Percentiles rank a stretch among this genome's conserved stretches.
Conservation (phyloP, 2,329 filamentous ascomycete genomes). For the Pyrenochaeta sp. region DNA sequence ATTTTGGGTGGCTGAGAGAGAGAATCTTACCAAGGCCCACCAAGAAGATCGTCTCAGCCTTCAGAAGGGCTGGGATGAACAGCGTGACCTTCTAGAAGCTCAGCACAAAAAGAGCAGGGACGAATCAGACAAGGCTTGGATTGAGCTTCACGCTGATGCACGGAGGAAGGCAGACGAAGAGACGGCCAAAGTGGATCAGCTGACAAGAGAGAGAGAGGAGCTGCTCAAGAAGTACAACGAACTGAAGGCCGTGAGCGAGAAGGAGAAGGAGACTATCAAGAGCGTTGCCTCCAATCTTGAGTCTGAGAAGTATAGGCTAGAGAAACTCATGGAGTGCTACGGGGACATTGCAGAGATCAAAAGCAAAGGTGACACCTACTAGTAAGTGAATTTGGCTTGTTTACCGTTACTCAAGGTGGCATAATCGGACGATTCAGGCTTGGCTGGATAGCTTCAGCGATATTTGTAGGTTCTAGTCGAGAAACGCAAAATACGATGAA, state of each 20-base stretch:
- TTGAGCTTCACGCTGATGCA: constrained; percentile 49
- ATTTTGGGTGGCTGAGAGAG: constrained; percentile 57
- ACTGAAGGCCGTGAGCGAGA: constrained; percentile 44
- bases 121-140: constrained; percentile 57
- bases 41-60: constrained; percentile 61
- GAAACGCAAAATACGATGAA: constrained; percentile 16
- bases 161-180: constrained; percentile 46
- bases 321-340: constrained; percentile 54
- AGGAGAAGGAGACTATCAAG: constrained; percentile 49
- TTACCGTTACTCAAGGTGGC: constrained; percentile 22
- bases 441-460: constrained; percentile 2
- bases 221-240: constrained; percentile 42
- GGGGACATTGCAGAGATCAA: constrained; percentile 54
- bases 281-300: constrained; percentile 51
- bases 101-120: constrained; percentile 51
- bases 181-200: constrained; percentile 36
- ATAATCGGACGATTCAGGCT: not conserved
- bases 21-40: constrained; percentile 49
- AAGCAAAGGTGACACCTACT: constrained; percentile 54
- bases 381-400: constrained; percentile 51
- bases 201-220: constrained; percentile 47
- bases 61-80: constrained; percentile 61
- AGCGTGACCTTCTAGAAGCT: constrained; percentile 54
- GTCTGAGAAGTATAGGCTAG: constrained; percentile 52
- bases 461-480: constrained; percentile 10